Evolutionary conservation across 1,284 basidiomycete species (phyloP).

Genomic region (Cryptococcus sp.): DNA sequence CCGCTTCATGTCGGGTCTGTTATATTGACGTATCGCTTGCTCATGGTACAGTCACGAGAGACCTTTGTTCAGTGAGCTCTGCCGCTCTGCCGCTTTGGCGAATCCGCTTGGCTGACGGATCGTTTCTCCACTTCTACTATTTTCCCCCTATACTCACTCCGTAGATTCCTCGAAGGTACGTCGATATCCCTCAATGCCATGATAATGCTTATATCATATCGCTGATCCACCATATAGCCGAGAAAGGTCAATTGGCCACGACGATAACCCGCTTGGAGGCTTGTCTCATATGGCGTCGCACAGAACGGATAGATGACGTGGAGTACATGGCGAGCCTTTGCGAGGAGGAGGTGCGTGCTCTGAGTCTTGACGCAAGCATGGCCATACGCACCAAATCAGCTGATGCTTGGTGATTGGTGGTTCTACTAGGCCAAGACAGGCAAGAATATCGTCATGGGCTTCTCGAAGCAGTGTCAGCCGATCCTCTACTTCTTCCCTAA

Average conservation of each 20-base stretch:
- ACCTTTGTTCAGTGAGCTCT: constrained; percentile 30
- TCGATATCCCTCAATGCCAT: neutral
- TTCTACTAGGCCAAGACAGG: constrained; percentile 27
- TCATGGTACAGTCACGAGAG: constrained; percentile 33
- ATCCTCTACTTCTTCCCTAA: constrained; percentile 46
- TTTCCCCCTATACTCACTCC: neutral
- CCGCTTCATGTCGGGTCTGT: too few species aligned
- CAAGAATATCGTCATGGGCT: constrained; percentile 42
- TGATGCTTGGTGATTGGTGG: neutral
- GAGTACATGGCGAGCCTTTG: constrained; percentile 33
- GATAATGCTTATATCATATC: neutral
- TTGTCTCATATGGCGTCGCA: constrained; percentile 42
- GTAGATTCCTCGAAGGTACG: constrained; percentile 27
- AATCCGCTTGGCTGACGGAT: neutral
- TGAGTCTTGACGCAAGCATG: neutral
- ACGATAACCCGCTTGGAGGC: constrained; percentile 40
- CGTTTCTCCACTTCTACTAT: too few species aligned
- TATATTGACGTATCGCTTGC: too few species aligned
- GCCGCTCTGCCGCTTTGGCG: neutral
- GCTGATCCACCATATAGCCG: constrained; percentile 18
- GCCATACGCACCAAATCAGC: neutral
- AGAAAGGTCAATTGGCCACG: constrained; percentile 28
- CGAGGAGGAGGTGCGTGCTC: constrained; percentile 34
- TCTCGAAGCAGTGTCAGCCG: constrained; percentile 30
- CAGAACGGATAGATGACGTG: constrained; percentile 40